A percentile compares a stretch with the other conserved stretches of the same genome.
Conservation (phyloP, 306 rosid species). For the Amphicarpaea edgeworthii region DNA sequence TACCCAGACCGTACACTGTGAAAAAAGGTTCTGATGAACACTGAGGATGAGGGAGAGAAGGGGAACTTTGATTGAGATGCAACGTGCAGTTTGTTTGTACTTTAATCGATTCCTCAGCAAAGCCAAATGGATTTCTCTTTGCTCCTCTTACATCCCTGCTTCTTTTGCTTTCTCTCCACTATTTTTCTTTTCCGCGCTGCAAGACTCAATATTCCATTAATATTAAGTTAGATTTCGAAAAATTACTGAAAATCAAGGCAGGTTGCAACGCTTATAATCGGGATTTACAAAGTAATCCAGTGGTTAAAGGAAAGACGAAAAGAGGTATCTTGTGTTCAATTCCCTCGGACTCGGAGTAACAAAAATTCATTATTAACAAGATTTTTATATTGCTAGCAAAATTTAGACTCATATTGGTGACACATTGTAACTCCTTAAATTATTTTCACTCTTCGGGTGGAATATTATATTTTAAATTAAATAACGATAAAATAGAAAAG, state of each 20-base stretch:
- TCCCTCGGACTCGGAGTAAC: too few relatives aligned
- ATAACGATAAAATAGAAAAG: background rate
- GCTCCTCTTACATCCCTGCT: background rate
- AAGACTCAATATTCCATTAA: background rate
- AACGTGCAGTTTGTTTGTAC: constrained; percentile 54
- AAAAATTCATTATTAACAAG: too few relatives aligned
- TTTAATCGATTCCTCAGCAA: constrained; percentile 38
- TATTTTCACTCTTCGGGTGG: background rate
- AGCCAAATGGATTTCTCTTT: constrained; percentile 41
- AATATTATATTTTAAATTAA: background rate
- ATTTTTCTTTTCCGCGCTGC: too few relatives aligned
- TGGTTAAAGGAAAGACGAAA: too few relatives aligned
- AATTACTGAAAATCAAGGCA: too few relatives aligned
- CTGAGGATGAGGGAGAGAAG: background rate
- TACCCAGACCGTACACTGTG: constrained; percentile 54
- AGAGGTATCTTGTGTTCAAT: too few relatives aligned
- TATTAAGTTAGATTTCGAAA: too few relatives aligned
- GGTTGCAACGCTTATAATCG: too few relatives aligned
- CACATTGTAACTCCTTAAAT: background rate
- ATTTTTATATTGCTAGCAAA: too few relatives aligned
- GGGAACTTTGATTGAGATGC: constrained; percentile 48
- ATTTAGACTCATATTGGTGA: too few relatives aligned
- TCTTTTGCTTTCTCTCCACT: too few relatives aligned
- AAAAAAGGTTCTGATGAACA: constrained; percentile 27
- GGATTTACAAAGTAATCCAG: too few relatives aligned